These are phyloP conservation scores for Lentinula lateritia DNA, from an alignment of 768 basidiomycete species.

Conservation along the genomic window DNA sequence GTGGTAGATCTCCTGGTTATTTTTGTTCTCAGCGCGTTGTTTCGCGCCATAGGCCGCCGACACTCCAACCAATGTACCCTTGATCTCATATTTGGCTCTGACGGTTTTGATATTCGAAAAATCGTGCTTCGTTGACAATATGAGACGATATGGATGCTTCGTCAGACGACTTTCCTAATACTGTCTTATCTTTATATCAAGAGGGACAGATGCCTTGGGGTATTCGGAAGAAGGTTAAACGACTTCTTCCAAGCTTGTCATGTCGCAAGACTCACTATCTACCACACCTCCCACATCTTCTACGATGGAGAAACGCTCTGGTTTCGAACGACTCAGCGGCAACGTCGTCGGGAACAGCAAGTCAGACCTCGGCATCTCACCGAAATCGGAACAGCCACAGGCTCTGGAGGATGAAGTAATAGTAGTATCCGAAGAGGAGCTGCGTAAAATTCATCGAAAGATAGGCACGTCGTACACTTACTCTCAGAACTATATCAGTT, in stretches of 20 bases:
- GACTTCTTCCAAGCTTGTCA: not conserved
- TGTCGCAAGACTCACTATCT: not conserved
- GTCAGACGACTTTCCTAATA: not conserved
- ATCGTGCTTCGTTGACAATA: not conserved
- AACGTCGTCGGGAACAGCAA: not conserved
- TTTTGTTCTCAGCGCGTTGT: too few species aligned
- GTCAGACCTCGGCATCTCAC: not conserved
- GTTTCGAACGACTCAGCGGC: not conserved
- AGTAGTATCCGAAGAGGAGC: not conserved
- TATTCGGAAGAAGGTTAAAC: too few species aligned
- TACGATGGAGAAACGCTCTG: not conserved
- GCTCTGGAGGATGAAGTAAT: not conserved
- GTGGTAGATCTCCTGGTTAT: too few species aligned
- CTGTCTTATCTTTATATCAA: too few species aligned
- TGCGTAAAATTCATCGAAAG: slow-evolving; percentile 4
- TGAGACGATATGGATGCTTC: not conserved
- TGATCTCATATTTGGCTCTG: not conserved
- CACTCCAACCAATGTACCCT: too few species aligned
- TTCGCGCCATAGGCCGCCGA: too few species aligned
- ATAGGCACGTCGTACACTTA: slow-evolving; percentile 5
- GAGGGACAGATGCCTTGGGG: too few species aligned
- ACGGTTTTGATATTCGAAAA: not conserved
- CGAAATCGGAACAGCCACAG: not conserved
- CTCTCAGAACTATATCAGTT: not conserved
- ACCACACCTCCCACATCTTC: not conserved